These are phyloP conservation scores for Nicotiana tabacum DNA, from an alignment of 257 asterid genomes.

Conservation along the genomic window DNA sequence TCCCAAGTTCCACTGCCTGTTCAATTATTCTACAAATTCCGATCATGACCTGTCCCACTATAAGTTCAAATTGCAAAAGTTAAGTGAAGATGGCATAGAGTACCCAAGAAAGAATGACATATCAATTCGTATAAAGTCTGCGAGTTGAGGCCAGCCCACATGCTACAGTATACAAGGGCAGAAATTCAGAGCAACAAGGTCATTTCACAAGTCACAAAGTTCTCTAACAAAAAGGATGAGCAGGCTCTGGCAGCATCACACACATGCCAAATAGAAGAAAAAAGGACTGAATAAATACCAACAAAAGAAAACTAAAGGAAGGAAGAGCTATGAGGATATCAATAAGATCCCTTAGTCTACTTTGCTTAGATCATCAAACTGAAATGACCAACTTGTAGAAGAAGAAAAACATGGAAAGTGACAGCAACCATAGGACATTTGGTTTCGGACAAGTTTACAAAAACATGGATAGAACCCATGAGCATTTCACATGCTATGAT, in stretches of 20 bases:
- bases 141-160: background rate
- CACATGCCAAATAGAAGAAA: background rate
- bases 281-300: background rate
- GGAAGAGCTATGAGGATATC: background rate
- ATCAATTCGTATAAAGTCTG: background rate
- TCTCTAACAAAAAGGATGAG: constrained; percentile 7
- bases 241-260: background rate
- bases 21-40: too few relatives aligned
- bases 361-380: background rate
- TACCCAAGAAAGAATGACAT: constrained; percentile 3
- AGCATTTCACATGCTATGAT: background rate
- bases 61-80: too few relatives aligned
- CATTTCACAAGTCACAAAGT: background rate
- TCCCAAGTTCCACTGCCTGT: too few relatives aligned
- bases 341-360: background rate
- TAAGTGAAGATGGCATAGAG: background rate
- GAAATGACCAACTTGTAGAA: background rate
- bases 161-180: background rate
- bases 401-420: background rate
- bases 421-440: background rate
- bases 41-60: too few relatives aligned
- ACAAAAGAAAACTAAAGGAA: background rate
- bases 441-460: background rate
- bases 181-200: background rate
- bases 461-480: background rate